Conservation (phyloP, 345 rosid genomes). For the Populus euphratica region DNA sequence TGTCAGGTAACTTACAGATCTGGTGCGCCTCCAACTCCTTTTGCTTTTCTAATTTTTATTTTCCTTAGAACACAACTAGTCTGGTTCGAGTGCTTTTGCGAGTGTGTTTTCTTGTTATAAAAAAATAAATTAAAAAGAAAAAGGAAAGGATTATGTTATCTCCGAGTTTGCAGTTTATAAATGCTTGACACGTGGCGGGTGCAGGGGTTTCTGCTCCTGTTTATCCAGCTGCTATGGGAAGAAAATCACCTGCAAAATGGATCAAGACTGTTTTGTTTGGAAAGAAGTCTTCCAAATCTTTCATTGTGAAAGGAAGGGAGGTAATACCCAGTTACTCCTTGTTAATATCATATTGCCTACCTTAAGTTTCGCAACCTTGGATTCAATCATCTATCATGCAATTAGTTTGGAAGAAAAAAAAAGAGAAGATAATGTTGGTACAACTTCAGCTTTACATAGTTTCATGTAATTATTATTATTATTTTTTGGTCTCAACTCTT, state of each 20-base stretch:
- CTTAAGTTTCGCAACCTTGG: background rate
- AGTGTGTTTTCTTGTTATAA: background rate
- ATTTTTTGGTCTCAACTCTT: background rate
- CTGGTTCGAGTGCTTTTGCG: background rate
- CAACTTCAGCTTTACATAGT: background rate
- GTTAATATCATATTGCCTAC: background rate
- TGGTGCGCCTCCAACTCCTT: conserved; percentile 19
- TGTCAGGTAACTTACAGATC: conserved; percentile 57
- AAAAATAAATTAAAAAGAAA: too few relatives aligned
- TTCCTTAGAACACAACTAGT: background rate
- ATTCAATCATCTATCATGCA: background rate
- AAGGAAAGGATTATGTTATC: too few relatives aligned
- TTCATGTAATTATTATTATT: background rate
- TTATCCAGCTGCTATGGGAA: conserved; percentile 47
- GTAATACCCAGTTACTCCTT: conserved; percentile 26
- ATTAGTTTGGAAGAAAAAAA: background rate
- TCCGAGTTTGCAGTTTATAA: background rate
- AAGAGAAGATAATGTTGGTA: background rate
- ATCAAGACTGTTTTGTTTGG: conserved; percentile 76
- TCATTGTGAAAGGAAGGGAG: conserved; percentile 57
- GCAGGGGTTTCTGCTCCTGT: conserved; percentile 22
- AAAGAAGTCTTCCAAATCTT: conserved; percentile 71
- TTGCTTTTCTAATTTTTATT: background rate
- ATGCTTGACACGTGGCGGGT: conserved; percentile 7
- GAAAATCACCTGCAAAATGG: conserved; percentile 74